A percentile compares a stretch with the other conserved stretches of the same genome.
phyloP scores from a whole-genome alignment of 129 eudicot genomes.

The Glebionis coronaria region DNA sequence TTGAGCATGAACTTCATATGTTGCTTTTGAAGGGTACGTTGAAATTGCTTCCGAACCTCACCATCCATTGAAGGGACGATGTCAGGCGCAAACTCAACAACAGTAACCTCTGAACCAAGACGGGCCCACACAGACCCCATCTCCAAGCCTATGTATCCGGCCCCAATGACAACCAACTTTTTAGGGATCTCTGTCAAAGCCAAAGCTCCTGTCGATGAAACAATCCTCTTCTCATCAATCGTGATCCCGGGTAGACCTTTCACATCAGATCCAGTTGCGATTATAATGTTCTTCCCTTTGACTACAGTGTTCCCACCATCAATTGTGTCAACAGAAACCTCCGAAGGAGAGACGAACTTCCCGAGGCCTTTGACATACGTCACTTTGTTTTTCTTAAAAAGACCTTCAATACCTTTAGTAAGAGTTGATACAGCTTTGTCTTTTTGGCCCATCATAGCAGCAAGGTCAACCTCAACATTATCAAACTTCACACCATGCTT shows the following conservation, averaged over 20 bases:
- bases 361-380: slow-evolving; percentile 83
- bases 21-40: slow-evolving; percentile 89
- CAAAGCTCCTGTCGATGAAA: slow-evolving; percentile 25
- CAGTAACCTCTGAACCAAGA: slow-evolving; percentile 24
- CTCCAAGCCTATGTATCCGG: slow-evolving; percentile 27
- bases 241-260: slow-evolving; percentile 29
- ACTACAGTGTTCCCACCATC: slow-evolving; percentile 16
- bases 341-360: slow-evolving; percentile 72
- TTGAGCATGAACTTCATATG: slow-evolving; percentile 88
- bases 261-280: slow-evolving; percentile 28
- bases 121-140: slow-evolving; percentile 29
- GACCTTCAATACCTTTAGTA: slow-evolving; percentile 77
- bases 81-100: slow-evolving; percentile 20
- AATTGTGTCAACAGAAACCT: slow-evolving; percentile 37
- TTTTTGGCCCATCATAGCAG: slow-evolving; percentile 92
- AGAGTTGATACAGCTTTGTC: slow-evolving; percentile 77
- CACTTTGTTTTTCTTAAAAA: slow-evolving; percentile 88
- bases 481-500: slow-evolving; percentile 73
- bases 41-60: slow-evolving; percentile 51
- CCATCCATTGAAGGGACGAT: slow-evolving; percentile 27
- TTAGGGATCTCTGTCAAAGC: slow-evolving; percentile 21
- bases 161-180: slow-evolving; percentile 21
- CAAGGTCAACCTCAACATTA: slow-evolving; percentile 71
- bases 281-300: slow-evolving; percentile 24
- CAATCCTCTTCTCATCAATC: slow-evolving; percentile 24